Conservation (phyloP, 2,329 filamentous ascomycete species). For the Cladophialophora chaetospira region DNA sequence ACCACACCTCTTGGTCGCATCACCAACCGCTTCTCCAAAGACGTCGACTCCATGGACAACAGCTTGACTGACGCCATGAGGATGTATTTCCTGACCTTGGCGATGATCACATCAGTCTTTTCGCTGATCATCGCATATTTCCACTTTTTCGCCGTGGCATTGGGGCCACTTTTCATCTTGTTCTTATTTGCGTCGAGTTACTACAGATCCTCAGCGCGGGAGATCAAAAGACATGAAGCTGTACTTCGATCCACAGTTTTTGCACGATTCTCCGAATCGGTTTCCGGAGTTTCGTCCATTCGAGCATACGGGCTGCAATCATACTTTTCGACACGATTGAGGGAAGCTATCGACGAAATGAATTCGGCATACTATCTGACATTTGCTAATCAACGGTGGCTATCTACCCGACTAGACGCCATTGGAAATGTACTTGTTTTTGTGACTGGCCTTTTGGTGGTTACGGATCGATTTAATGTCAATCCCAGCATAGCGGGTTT, state of each 20-base stretch:
- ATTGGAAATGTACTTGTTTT: slow-evolving; percentile 86
- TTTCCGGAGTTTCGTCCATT: slow-evolving; percentile 81
- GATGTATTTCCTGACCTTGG: slow-evolving; percentile 86
- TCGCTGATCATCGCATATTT: slow-evolving; percentile 93
- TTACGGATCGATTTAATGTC: slow-evolving; percentile 85
- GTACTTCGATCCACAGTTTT: slow-evolving; percentile 86
- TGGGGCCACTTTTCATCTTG: slow-evolving; percentile 69
- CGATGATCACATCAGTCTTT: slow-evolving; percentile 81
- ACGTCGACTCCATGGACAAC: slow-evolving; percentile 97
- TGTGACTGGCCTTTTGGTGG: slow-evolving; percentile 83
- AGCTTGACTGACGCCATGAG: slow-evolving; percentile 83
- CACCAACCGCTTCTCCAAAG: slow-evolving; percentile 92
- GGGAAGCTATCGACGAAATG: slow-evolving; percentile 82
- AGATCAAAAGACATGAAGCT: slow-evolving; percentile 92
- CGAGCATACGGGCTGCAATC: slow-evolving; percentile 82
- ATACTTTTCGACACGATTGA: slow-evolving; percentile 71
- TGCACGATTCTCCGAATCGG: slow-evolving; percentile 85
- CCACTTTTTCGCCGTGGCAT: slow-evolving; percentile 76
- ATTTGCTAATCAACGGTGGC: slow-evolving; percentile 93
- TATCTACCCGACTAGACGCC: slow-evolving; percentile 79
- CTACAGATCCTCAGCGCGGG: slow-evolving; percentile 86
- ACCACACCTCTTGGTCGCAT: slow-evolving; percentile 94
- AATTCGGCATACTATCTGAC: slow-evolving; percentile 92
- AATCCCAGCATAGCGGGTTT: slow-evolving; percentile 82
- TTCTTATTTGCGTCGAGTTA: slow-evolving; percentile 84